Percentiles rank a stretch among this genome's conserved stretches.
These are phyloP conservation scores for Jatropha podagrica DNA, from an alignment of 441 rosid genomes.

Conservation along the genomic window DNA sequence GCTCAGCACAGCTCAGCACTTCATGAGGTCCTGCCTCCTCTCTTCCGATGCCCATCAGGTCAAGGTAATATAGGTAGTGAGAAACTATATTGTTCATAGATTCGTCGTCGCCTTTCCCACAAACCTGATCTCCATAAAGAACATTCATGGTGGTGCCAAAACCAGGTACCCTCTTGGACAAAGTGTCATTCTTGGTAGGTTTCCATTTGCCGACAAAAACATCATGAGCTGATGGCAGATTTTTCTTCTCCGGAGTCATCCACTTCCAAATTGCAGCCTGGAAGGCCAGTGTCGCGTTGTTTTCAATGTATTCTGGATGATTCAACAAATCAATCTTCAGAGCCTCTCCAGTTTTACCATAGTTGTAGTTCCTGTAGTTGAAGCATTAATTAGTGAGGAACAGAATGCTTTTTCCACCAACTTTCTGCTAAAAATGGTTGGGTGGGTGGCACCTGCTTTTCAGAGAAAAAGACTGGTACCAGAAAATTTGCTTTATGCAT, in stretches of 20 bases:
- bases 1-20: constrained; percentile 57
- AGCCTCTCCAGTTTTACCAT: constrained; percentile 64
- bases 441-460: not conserved
- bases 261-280: constrained; percentile 73
- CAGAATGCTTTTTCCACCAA: not conserved
- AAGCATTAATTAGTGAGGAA: not conserved
- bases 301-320: constrained; percentile 65
- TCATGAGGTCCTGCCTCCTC: constrained; percentile 79
- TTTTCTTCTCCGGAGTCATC: constrained; percentile 73
- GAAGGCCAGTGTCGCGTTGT: constrained; percentile 71
- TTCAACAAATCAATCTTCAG: constrained; percentile 54
- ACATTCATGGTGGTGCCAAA: constrained; percentile 76
- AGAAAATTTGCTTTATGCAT: not conserved
- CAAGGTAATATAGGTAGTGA: constrained; percentile 65
- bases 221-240: constrained; percentile 64
- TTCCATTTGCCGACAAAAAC: constrained; percentile 68
- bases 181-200: constrained; percentile 71
- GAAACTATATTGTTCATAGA: constrained; percentile 65
- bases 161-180: constrained; percentile 61
- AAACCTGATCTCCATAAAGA: constrained; percentile 58
- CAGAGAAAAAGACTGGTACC: not conserved
- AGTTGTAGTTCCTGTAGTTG: constrained; percentile 64
- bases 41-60: constrained; percentile 66
- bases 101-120: constrained; percentile 61
- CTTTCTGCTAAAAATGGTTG: not conserved